Base-by-base conservation (phyloP, 208 protist genomes). In the Acanthamoeba royreba region DNA sequence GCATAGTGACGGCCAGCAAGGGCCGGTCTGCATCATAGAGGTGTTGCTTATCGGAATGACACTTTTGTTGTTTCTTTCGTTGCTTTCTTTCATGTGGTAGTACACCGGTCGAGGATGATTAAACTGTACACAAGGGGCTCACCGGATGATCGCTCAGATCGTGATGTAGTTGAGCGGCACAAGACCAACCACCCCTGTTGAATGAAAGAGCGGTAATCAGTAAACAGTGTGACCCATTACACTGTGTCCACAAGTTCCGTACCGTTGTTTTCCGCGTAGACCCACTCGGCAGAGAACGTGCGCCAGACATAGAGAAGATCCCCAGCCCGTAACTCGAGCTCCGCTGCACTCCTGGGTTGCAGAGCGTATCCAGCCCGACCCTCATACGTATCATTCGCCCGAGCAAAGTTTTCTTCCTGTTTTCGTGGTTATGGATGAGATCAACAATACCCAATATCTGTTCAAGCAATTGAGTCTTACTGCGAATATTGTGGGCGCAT, bases 161-260 rank as follows among this genome's bases (percentile, higher is more conserved):
- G 35, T 63, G 31, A 91, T 91, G 55, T 91, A 91, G 55, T 63
- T 74, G 28, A 91, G 52, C 15, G 85, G 85, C 25, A 91, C 85
- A 19, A 91, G n/a, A 25, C 85, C 85, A 5, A 91, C 55, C 33
- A 91, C 45, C 40, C 74, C 66, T 79, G 15, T 45, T 7, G 1
- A 9, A 55, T 0, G 25, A 28, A 66, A n/a, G 35, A 79, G 53
- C 53, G n/a, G n/a, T n/a, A n/a, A 15, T 19, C 38, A 31, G 46
- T 5, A 79, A 9, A 25, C 17, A 72, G 28, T 25, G 28, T 28
- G 28, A 35, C n/a, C 4, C 8, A 17, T 7, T 43, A 35, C 33
- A 7, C 9, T 35, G 31, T 40, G 25, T 5, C 11, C 25, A 66
- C 25, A 25, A 4, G 55, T 66, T 17, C 55, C n/a, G 63, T 40